These are phyloP conservation scores for Triangularia setosa DNA, from an alignment of 2,329 filamentous ascomycete genomes.

Conservation along the genomic window DNA sequence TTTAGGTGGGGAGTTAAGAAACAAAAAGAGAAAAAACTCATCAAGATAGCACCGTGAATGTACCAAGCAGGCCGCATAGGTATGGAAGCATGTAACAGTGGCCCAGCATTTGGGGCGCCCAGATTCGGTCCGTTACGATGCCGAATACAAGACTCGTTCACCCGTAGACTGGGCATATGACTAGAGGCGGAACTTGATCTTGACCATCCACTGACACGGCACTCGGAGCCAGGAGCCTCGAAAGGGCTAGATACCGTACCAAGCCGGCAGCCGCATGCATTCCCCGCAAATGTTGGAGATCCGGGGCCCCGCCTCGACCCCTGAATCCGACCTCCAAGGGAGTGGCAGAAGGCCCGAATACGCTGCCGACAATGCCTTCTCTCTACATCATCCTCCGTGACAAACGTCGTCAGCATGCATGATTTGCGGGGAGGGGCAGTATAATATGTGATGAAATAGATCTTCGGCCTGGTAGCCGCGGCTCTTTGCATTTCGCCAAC, in stretches of 20 bases:
- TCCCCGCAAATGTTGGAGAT: slow-evolving; percentile 13
- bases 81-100: not conserved
- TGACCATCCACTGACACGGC: not conserved
- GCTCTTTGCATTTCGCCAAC: not conserved
- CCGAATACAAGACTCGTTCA: not conserved
- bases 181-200: not conserved
- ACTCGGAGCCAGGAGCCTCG: not conserved
- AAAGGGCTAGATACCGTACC: slow-evolving; percentile 8
- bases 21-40: not conserved
- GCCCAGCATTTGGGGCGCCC: not conserved
- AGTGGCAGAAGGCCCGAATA: slow-evolving; percentile 23
- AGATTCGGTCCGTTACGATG: slow-evolving; percentile 1
- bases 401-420: not conserved
- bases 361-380: slow-evolving; percentile 1
- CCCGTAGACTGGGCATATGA: not conserved
- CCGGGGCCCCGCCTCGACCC: slow-evolving; percentile 7
- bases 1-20: not conserved
- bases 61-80: not conserved
- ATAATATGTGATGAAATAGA: not conserved
- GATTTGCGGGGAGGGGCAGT: slow-evolving; percentile 1
- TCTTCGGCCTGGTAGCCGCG: not conserved
- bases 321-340: slow-evolving; percentile 9
- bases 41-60: not conserved
- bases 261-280: slow-evolving; percentile 4
- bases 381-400: not conserved